Base-by-base conservation (phyloP, 208 protist species). In the Angomonas ambiguus region DNA sequence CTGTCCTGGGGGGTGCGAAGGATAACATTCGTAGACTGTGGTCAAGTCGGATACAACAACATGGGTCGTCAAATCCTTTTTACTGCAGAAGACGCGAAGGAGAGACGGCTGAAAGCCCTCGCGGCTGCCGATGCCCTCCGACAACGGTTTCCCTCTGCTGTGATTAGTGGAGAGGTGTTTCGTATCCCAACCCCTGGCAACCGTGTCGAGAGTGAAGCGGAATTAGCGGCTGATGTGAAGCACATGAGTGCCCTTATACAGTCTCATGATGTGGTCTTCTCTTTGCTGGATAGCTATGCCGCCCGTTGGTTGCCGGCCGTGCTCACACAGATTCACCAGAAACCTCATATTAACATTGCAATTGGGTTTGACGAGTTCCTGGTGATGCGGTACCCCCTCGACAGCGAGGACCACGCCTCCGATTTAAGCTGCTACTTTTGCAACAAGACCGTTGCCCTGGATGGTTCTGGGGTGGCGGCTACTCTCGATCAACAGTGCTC, bases 401-500 rank as follows among this genome's bases (percentile, higher is more conserved):
- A 38, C 18, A 56, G 0, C 8, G 35, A 64, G 10, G 48, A 13
- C n/a, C 27, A 34, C 6, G 34, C 25, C 4, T 53, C 35, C 2
- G 42, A 58, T 3, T 63, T 99, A 2, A 97, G 98, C 28, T 99
- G 98, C 73, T 99, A 99, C 72, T 99, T 99, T 67, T 99, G 98
- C 83, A 98, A 96, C 68, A 97, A 99, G 67, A 84, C 98, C 2
- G 81, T 97, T 16, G 95, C 96, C 20, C 97, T 97, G 22, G 58
- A 76, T 13, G 80, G 95, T 79, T 95, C 86, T 25, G 82, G 97
- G 18, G 87, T 82, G 16, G 93, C 96, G 57, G 84, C 98, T 45
- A 98, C 97, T 22, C 82, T 99, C 0, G 98, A 99, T 80, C 96
- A 99, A 82, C 98, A 99, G 76, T 99, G 98, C 82, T 99, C 98